A percentile compares a stretch with the other conserved stretches of the same genome.
These are phyloP conservation scores for Senna tora DNA, from an alignment of 306 rosid species.

Conservation along the genomic window DNA sequence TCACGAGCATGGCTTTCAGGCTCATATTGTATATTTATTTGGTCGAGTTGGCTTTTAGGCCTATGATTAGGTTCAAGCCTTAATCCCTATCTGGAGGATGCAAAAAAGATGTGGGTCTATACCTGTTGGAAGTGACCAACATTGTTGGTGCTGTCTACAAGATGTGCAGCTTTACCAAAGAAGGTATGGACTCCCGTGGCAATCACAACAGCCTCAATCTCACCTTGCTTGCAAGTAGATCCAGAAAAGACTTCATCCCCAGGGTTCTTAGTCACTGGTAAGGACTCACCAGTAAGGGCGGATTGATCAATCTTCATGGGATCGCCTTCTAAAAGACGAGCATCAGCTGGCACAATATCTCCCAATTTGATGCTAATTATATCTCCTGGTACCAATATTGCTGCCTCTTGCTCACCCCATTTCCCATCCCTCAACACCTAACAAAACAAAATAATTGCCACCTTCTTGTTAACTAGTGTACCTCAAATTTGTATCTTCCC, in stretches of 20 bases:
- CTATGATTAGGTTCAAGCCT: too few species aligned
- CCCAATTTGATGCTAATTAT: conserved; percentile 90
- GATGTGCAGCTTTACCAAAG: conserved; percentile 96
- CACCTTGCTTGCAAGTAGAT: conserved; percentile 95
- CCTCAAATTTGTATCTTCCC: too few species aligned
- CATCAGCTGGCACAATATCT: conserved; percentile 90
- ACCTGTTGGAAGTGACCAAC: conserved; percentile 97
- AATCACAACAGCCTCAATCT: conserved; percentile 86
- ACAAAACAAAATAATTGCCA: neutral
- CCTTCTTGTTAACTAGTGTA: conserved; percentile 15
- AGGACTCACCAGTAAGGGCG: conserved; percentile 91
- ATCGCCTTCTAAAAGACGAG: conserved; percentile 91
- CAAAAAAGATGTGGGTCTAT: neutral
- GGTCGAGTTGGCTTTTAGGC: too few species aligned
- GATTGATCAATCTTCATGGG: conserved; percentile 87
- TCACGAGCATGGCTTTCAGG: too few species aligned
- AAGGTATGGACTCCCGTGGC: conserved; percentile 96
- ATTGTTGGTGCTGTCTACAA: conserved; percentile 94
- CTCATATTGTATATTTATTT: too few species aligned
- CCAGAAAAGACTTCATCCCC: conserved; percentile 87
- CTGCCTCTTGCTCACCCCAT: conserved; percentile 82
- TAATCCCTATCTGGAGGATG: too few species aligned
- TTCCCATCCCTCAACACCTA: conserved; percentile 86
- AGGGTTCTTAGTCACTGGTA: conserved; percentile 78
- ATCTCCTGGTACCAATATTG: conserved; percentile 90